A percentile compares a stretch with the other conserved stretches of the same genome.
phyloP scores from a whole-genome alignment of 169 alveolate genomes.

The Prorocentrum cordatum region DNA sequence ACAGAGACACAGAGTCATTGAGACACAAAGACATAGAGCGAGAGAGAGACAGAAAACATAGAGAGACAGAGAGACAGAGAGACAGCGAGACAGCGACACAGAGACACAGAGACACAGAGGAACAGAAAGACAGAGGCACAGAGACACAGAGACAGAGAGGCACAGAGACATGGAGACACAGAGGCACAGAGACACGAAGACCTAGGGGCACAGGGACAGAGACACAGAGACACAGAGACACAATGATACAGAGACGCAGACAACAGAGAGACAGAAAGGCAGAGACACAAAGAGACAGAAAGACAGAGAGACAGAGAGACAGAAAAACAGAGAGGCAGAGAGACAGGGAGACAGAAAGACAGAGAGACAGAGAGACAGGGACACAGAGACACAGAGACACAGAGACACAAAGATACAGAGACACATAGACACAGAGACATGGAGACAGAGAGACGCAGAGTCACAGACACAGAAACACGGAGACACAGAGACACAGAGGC shows the following conservation, averaged over 20 bases:
- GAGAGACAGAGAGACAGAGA: no score
- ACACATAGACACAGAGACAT: neutral
- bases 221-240: neutral
- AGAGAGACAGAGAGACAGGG: neutral
- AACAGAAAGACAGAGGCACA: no score
- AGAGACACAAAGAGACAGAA: neutral
- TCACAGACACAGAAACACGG: no score
- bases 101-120: no score
- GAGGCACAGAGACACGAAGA: neutral
- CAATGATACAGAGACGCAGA: neutral
- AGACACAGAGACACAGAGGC: no score
- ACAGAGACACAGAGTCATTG: no score
- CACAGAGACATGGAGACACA: no score
- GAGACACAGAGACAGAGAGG: no score
- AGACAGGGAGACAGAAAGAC: neutral
- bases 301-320: neutral
- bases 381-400: neutral
- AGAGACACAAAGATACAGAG: neutral
- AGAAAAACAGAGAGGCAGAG: neutral
- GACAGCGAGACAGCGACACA: no score
- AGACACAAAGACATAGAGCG: no score
- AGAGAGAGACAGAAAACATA: no score
- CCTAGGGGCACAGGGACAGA: neutral
- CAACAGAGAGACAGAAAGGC: neutral
- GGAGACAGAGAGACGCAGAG: no score